Evolutionary conservation across 179 eudicot species (phyloP).

Genomic region (Patellifolia procumbens): DNA sequence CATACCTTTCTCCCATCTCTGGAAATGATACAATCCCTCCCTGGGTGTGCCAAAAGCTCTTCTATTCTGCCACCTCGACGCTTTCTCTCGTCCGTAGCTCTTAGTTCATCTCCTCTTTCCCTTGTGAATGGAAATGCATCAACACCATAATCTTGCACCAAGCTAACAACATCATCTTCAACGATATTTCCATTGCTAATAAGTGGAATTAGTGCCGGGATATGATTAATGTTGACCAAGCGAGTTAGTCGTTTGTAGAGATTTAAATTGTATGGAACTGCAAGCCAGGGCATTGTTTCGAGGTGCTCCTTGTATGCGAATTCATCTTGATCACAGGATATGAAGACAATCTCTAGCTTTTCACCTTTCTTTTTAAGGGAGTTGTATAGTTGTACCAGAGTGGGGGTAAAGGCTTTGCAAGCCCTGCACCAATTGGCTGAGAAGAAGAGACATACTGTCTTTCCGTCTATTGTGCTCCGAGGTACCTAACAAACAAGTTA

Average conservation of each 20-base stretch:
- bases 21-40: constrained; percentile 37
- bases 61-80: constrained; percentile 47
- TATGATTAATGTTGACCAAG: constrained; percentile 38
- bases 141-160: constrained; percentile 55
- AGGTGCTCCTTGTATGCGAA: constrained; percentile 41
- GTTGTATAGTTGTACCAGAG: constrained; percentile 44
- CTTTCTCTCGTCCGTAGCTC: constrained; percentile 46
- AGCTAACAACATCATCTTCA: constrained; percentile 43
- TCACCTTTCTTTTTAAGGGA: constrained; percentile 33
- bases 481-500: constrained; percentile 34
- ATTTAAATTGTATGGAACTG: constrained; percentile 40
- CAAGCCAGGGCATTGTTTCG: constrained; percentile 59
- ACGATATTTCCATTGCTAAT: constrained; percentile 30
- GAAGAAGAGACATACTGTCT: constrained; percentile 49
- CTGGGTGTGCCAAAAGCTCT: constrained; percentile 47
- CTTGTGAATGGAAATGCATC: constrained; percentile 58
- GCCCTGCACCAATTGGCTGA: constrained; percentile 63
- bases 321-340: constrained; percentile 57
- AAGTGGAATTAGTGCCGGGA: constrained; percentile 50
- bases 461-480: constrained; percentile 35
- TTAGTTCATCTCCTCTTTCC: constrained; percentile 45
- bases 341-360: constrained; percentile 46
- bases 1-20: constrained; percentile 45
- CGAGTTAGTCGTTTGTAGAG: constrained; percentile 34
- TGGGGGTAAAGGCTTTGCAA: constrained; percentile 44